Conservation (phyloP, 2,329 filamentous ascomycete species). For the Xylariaceae sp. region DNA sequence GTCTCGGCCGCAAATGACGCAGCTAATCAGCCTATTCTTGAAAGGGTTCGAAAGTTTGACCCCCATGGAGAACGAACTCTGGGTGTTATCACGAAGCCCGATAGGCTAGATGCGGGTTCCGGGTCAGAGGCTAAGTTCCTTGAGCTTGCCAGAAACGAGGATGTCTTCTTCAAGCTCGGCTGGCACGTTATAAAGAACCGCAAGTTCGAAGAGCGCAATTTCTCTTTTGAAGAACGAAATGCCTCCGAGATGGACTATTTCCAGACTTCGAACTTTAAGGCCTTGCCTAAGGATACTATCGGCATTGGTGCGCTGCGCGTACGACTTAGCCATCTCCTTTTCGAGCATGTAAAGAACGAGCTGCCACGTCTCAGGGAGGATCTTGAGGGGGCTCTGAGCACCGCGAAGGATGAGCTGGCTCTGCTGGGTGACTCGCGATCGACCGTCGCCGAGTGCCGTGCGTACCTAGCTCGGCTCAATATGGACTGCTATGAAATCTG, state of each 20-base stretch:
- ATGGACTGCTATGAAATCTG: constrained; percentile 34
- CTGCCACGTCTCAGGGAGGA: constrained; percentile 3
- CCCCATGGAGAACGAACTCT: constrained; percentile 41
- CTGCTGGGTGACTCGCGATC: constrained; percentile 5
- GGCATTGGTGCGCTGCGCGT: constrained; percentile 1
- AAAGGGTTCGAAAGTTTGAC: constrained; percentile 40
- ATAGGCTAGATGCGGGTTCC: constrained; percentile 35
- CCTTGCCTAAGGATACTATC: neutral
- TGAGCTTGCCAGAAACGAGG: constrained; percentile 43
- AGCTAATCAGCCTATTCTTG: constrained; percentile 45
- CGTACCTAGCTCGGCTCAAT: constrained; percentile 27
- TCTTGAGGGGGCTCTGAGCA: constrained; percentile 1
- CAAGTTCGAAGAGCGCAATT: constrained; percentile 8
- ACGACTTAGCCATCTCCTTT: constrained; percentile 9
- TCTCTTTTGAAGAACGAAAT: constrained; percentile 8
- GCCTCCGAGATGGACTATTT: constrained; percentile 5
- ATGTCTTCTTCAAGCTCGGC: constrained; percentile 46
- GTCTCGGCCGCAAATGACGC: constrained; percentile 47
- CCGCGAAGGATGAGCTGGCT: neutral
- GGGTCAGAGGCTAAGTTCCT: constrained; percentile 40
- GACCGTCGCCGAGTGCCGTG: neutral
- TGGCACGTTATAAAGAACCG: constrained; percentile 53
- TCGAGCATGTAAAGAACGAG: constrained; percentile 10
- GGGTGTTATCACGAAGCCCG: constrained; percentile 52
- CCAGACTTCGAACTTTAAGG: neutral